phyloP scores from a whole-genome alignment of 2,329 filamentous ascomycete species.

The Ophiostoma triangulosporum region DNA sequence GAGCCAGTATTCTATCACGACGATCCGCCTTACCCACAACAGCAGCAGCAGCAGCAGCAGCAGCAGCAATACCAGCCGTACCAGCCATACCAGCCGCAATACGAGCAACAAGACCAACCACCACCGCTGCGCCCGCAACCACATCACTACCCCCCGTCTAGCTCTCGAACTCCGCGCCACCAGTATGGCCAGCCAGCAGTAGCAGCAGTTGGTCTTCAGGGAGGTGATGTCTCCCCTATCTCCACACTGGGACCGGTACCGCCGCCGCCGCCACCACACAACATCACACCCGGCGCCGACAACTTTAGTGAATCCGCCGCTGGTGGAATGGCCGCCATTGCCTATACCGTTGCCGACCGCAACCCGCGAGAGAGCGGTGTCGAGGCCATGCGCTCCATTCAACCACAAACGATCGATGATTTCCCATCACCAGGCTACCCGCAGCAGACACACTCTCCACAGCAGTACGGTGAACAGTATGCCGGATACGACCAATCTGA shows the following conservation, averaged over 20 bases:
- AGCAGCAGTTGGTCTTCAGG: not conserved
- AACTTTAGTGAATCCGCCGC: slow-evolving; percentile 50
- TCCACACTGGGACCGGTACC: not conserved
- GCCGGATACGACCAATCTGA: slow-evolving; percentile 11
- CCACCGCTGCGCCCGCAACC: slow-evolving; percentile 12
- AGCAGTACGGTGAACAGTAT: slow-evolving; percentile 12
- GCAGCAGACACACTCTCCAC: slow-evolving; percentile 17
- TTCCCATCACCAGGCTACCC: slow-evolving; percentile 12
- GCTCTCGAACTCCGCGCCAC: slow-evolving; percentile 11
- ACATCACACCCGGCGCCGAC: slow-evolving; percentile 49
- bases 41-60: slow-evolving; percentile 1
- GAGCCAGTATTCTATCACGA: slow-evolving; percentile 10
- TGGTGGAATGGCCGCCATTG: slow-evolving; percentile 55
- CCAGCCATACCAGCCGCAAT: slow-evolving; percentile 2
- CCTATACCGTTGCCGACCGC: slow-evolving; percentile 50
- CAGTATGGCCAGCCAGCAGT: slow-evolving; percentile 5
- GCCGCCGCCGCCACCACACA: slow-evolving; percentile 19
- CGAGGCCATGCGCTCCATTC: slow-evolving; percentile 39
- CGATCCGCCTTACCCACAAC: slow-evolving; percentile 2
- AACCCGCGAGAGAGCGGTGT: slow-evolving; percentile 52
- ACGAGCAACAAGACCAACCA: not conserved
- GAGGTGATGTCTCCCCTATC: not conserved
- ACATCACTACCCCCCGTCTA: slow-evolving; percentile 13
- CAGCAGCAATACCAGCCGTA: slow-evolving; percentile 3
- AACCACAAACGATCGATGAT: slow-evolving; percentile 4